Conservation (phyloP, 1,139 yeast species). For the Sugiyamaella novakii region DNA sequence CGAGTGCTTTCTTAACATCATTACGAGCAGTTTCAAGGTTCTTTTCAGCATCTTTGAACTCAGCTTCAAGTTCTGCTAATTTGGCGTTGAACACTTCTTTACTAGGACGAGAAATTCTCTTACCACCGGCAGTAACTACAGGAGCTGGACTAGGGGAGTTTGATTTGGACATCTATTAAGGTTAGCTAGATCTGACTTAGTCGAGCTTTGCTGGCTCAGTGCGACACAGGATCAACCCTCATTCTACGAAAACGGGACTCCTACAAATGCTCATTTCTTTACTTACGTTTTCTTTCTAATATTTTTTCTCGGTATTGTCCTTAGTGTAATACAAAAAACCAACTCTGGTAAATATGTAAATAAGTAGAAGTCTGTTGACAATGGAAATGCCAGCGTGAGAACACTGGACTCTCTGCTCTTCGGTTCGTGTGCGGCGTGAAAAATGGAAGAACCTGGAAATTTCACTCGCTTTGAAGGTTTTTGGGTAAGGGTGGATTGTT, state of each 20-base stretch:
- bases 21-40: constrained; percentile 37
- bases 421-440: constrained; percentile 20
- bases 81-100: constrained; percentile 60
- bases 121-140: constrained; percentile 22
- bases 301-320: background rate
- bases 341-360: too few species aligned
- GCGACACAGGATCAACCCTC: too few species aligned
- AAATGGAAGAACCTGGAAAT: constrained; percentile 15
- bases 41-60: constrained; percentile 70
- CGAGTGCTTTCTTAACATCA: constrained; percentile 33
- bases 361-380: constrained; percentile 1
- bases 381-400: constrained; percentile 10
- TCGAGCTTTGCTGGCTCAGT: too few species aligned
- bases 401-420: too few species aligned
- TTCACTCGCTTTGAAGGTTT: background rate
- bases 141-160: constrained; percentile 18
- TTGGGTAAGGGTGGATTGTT: constrained; percentile 9
- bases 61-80: constrained; percentile 61
- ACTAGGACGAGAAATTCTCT: constrained; percentile 42
- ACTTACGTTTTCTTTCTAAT: background rate
- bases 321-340: constrained; percentile 2
- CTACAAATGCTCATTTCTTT: background rate
- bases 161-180: constrained; percentile 9
- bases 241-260: too few species aligned
- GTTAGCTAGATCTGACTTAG: background rate